Conservation (phyloP, 805 yeast species). For the Kazachstania taianensis region DNA sequence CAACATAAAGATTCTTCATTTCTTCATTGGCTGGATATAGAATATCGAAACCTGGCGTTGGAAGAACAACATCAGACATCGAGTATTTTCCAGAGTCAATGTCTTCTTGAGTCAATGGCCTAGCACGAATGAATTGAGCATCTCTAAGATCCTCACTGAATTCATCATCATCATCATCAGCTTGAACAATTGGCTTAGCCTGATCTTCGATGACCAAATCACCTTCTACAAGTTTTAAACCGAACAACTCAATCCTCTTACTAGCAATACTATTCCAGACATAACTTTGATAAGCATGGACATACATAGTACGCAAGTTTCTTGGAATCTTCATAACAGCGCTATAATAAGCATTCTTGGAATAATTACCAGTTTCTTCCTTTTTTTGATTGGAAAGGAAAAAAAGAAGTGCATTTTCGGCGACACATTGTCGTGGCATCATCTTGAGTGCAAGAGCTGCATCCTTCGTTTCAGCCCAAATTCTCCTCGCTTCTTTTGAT, state of each 20-base stretch:
- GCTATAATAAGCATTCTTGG: constrained; percentile 51
- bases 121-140: constrained; percentile 52
- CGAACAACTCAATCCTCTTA: constrained; percentile 60
- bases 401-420: constrained; percentile 66
- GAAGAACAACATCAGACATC: constrained; percentile 79
- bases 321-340: constrained; percentile 87
- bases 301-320: constrained; percentile 87
- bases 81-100: constrained; percentile 45
- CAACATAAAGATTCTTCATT: constrained; percentile 51
- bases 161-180: constrained; percentile 37
- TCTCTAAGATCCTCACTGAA: constrained; percentile 64
- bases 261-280: constrained; percentile 88
- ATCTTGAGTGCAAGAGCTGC: constrained; percentile 51
- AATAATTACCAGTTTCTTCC: constrained; percentile 37
- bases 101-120: constrained; percentile 68
- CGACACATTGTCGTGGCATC: constrained; percentile 85
- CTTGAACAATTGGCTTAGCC: constrained; percentile 10
- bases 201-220: constrained; percentile 51
- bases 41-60: constrained; percentile 96
- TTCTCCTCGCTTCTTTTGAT: constrained; percentile 68
- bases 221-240: constrained; percentile 62
- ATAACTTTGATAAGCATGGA: constrained; percentile 94
- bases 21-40: constrained; percentile 63
- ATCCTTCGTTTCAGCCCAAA: constrained; percentile 69
- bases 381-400: constrained; percentile 44